These are phyloP conservation scores for Pholiota molesta DNA, from an alignment of 768 basidiomycete genomes.

Conservation along the genomic window DNA sequence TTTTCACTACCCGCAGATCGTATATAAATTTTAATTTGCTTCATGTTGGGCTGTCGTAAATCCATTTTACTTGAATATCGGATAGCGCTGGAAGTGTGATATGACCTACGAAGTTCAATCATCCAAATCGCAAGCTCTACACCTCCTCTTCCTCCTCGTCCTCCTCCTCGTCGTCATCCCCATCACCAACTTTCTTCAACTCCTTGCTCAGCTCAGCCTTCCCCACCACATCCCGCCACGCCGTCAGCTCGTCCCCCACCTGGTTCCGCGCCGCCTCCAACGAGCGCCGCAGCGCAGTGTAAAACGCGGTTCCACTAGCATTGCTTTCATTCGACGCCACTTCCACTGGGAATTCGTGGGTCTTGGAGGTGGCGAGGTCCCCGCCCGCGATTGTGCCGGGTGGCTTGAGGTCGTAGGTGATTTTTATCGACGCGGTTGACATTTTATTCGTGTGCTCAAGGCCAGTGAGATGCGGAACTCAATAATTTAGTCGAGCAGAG, in stretches of 20 bases:
- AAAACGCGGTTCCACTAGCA: slow-evolving; percentile 40
- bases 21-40: slow-evolving; percentile 12
- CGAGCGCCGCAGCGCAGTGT: slow-evolving; percentile 48
- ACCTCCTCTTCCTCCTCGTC: slow-evolving; percentile 18
- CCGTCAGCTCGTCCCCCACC: slow-evolving; percentile 70
- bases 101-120: neutral
- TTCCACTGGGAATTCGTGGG: slow-evolving; percentile 17
- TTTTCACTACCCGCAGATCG: neutral
- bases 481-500: neutral
- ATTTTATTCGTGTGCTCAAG: neutral
- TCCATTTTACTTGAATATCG: slow-evolving; percentile 3
- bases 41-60: neutral
- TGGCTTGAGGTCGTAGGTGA: slow-evolving; percentile 24
- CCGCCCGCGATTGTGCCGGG: slow-evolving; percentile 13
- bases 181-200: slow-evolving; percentile 43
- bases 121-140: neutral
- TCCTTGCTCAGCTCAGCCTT: slow-evolving; percentile 67
- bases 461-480: no score
- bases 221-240: slow-evolving; percentile 75
- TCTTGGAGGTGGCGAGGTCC: slow-evolving; percentile 11
- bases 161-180: slow-evolving; percentile 39
- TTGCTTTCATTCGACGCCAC: slow-evolving; percentile 20
- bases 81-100: neutral
- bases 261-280: slow-evolving; percentile 54
- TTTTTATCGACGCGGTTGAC: slow-evolving; percentile 23